Evolutionary conservation across 306 rosid species (phyloP).

Genomic region (Corylus heterophylla): DNA sequence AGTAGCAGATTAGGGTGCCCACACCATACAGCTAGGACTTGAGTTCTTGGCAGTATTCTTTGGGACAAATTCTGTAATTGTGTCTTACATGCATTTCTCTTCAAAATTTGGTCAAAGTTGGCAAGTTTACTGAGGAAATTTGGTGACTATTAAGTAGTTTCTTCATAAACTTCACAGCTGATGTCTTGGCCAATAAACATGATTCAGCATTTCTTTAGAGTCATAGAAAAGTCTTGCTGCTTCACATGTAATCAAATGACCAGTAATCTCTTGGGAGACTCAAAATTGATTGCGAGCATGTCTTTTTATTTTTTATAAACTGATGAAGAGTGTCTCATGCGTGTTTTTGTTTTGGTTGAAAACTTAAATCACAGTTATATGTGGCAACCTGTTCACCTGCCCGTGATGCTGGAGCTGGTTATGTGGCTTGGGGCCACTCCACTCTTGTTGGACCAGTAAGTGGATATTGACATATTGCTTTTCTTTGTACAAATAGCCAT

Average conservation of each 20-base stretch:
- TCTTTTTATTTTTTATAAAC: not conserved
- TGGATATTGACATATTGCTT: slow-evolving; percentile 20
- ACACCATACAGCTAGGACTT: not conserved
- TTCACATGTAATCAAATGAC: not conserved
- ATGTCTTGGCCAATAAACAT: not conserved
- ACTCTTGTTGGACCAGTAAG: slow-evolving; percentile 97
- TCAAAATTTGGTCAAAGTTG: not conserved
- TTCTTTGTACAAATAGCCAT: slow-evolving; percentile 11
- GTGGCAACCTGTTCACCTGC: slow-evolving; percentile 99
- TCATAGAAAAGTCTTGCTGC: not conserved
- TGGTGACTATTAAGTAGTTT: not conserved
- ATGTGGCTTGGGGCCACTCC: slow-evolving; percentile 99
- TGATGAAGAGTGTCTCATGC: slow-evolving; percentile 16
- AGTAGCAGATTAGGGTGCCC: not conserved
- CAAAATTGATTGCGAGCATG: not conserved
- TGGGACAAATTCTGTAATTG: not conserved
- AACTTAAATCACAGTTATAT: slow-evolving; percentile 54
- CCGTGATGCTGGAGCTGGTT: slow-evolving; percentile 79
- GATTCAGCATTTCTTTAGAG: not conserved
- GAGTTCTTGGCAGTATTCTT: not conserved
- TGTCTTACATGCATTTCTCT: not conserved
- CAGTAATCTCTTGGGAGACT: not conserved
- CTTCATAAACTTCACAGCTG: not conserved
- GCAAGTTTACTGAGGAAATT: not conserved
- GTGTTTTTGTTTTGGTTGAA: slow-evolving; percentile 16